These are phyloP conservation scores for Phanerochaete sordida DNA, from an alignment of 768 basidiomycete genomes.

Conservation along the genomic window DNA sequence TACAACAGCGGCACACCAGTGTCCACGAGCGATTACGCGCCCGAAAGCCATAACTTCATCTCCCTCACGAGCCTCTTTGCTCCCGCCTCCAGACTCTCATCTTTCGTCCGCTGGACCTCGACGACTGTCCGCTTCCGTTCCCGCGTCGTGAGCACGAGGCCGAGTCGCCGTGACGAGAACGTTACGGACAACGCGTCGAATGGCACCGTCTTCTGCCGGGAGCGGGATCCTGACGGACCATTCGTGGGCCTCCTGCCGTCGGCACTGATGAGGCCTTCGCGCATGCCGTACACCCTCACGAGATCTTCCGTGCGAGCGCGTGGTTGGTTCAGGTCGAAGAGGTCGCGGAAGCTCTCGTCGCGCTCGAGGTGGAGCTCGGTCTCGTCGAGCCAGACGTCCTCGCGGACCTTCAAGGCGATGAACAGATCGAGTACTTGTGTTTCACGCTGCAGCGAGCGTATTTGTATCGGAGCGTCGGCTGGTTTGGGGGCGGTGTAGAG, in stretches of 20 bases:
- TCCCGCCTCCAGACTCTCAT: constrained; percentile 54
- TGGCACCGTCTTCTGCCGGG: constrained; percentile 21
- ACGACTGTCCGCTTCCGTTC: constrained; percentile 50
- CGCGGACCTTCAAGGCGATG: constrained; percentile 74
- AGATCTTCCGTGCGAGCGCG: constrained; percentile 75
- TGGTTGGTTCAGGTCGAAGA: constrained; percentile 81
- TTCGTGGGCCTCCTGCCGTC: too few relatives aligned
- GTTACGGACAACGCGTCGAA: constrained; percentile 36
- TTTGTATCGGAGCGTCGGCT: constrained; percentile 20
- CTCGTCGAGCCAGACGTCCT: constrained; percentile 77
- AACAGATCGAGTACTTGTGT: constrained; percentile 73
- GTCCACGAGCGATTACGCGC: too few relatives aligned
- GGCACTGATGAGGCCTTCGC: constrained; percentile 32
- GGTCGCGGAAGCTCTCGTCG: constrained; percentile 72
- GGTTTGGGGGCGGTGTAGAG: neutral
- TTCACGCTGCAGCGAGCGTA: constrained; percentile 63
- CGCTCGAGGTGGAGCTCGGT: constrained; percentile 70
- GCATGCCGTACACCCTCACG: constrained; percentile 41
- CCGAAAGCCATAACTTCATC: constrained; percentile 40
- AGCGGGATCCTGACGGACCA: too few relatives aligned
- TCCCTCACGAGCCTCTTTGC: constrained; percentile 51
- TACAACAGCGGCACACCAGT: too few relatives aligned
- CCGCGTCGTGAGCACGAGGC: constrained; percentile 30
- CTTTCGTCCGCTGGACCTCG: constrained; percentile 44
- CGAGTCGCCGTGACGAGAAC: constrained; percentile 38